Evolutionary conservation across 2,329 filamentous ascomycete species (phyloP).

Genomic region (Cladosporium sp.): DNA sequence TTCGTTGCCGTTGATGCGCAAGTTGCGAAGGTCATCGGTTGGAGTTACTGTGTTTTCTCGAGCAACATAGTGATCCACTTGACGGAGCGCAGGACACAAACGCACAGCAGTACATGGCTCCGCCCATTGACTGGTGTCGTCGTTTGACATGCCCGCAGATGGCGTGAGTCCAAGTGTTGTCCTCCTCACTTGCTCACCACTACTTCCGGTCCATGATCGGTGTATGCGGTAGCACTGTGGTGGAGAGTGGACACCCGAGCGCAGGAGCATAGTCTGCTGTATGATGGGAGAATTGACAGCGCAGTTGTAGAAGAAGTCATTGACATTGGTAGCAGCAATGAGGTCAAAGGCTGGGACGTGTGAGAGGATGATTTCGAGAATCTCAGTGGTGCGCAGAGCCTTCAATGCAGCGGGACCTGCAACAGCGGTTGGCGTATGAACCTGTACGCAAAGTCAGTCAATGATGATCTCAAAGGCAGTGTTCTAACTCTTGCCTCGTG

Average conservation of each 20-base stretch:
- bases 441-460: background rate
- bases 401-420: background rate
- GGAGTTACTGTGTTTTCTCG: background rate
- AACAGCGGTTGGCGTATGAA: background rate
- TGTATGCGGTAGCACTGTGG: background rate
- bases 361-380: slow-evolving; percentile 34
- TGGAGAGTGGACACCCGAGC: background rate
- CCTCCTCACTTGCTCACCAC: background rate
- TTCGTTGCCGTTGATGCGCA: background rate
- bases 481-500: background rate
- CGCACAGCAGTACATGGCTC: background rate
- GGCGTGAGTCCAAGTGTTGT: background rate
- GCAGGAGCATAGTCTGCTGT: background rate
- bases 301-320: background rate
- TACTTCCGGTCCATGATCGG: background rate
- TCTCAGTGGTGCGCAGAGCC: slow-evolving; percentile 29
- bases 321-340: background rate
- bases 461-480: background rate
- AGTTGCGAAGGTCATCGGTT: background rate
- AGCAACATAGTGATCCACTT: background rate
- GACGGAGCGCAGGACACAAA: background rate
- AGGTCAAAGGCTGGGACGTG: slow-evolving; percentile 18
- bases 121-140: background rate
- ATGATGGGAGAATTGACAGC: background rate
- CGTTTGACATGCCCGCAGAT: background rate